Conservation (phyloP, 225 moss, liverwort and hornwort species). For the Bryoerythrophyllum caledonicum region DNA sequence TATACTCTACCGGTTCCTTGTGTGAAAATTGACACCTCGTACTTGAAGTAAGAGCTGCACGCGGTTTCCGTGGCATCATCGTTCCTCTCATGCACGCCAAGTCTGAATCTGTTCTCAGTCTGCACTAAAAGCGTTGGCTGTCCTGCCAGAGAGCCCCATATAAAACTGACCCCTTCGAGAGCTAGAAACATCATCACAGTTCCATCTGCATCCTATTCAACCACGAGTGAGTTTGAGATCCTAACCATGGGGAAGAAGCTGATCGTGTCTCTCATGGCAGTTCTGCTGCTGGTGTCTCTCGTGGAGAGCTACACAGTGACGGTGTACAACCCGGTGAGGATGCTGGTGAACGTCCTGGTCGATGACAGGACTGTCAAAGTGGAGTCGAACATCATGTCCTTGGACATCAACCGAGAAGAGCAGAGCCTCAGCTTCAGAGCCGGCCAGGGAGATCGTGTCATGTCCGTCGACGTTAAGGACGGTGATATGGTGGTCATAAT, state of each 20-base stretch:
- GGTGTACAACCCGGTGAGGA: conserved; percentile 27
- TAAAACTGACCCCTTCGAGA: not conserved
- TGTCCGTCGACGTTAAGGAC: conserved; percentile 4
- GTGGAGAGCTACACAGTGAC: conserved; percentile 18
- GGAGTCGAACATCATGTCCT: not conserved
- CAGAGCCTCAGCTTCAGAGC: not conserved
- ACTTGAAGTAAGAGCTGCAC: not conserved
- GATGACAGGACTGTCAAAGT: conserved; percentile 9
- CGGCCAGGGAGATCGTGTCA: not conserved
- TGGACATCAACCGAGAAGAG: conserved; percentile 11
- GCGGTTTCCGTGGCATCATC: not conserved
- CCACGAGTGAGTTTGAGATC: not conserved
- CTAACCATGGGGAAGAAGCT: conserved; percentile 16
- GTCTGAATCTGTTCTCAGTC: not conserved
- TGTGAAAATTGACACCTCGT: not conserved
- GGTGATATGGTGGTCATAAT: conserved; percentile 14
- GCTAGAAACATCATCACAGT: not conserved
- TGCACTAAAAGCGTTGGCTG: not conserved
- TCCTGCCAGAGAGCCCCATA: not conserved
- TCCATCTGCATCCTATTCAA: not conserved
- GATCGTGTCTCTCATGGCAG: not conserved
- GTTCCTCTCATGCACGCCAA: not conserved
- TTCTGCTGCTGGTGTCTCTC: not conserved
- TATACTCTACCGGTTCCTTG: not conserved
- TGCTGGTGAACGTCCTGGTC: conserved; percentile 6